A percentile compares a stretch with the other conserved stretches of the same genome.
Evolutionary conservation across 768 basidiomycete genomes (phyloP).

Genomic region (Tricholoma bakamatsutake): DNA sequence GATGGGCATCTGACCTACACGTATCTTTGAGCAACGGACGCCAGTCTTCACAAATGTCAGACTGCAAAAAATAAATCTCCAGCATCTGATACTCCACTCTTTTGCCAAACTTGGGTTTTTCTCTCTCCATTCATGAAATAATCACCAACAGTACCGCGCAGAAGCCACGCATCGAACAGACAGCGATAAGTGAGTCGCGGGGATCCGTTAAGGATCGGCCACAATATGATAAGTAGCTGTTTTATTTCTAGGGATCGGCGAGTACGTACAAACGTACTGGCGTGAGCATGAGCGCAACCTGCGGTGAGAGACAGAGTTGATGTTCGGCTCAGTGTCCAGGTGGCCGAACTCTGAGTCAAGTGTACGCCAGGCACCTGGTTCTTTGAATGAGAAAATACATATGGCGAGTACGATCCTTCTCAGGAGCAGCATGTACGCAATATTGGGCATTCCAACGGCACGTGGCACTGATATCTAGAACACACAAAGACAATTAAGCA

Average conservation of each 20-base stretch:
- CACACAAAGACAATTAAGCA: not conserved
- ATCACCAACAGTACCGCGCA: not conserved
- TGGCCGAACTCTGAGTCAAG: not conserved
- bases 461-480: not conserved
- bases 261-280: not conserved
- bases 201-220: not conserved
- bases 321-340: not conserved
- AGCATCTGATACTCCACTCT: not conserved
- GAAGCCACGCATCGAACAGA: not conserved
- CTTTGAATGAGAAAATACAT: not conserved
- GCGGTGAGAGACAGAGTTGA: not conserved
- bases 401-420: not conserved
- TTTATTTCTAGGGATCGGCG: not conserved
- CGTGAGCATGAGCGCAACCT: not conserved
- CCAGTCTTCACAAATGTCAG: not conserved
- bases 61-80: not conserved
- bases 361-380: not conserved
- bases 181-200: not conserved
- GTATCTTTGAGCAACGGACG: not conserved
- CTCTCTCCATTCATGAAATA: not conserved
- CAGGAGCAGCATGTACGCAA: not conserved
- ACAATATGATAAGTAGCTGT: not conserved
- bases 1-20: conserved; percentile 26
- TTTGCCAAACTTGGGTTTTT: not conserved
- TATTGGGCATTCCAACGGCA: not conserved